Percentiles rank a stretch among this genome's conserved stretches.
phyloP scores from a whole-genome alignment of 257 asterid species.

The Scutellaria galericulata region DNA sequence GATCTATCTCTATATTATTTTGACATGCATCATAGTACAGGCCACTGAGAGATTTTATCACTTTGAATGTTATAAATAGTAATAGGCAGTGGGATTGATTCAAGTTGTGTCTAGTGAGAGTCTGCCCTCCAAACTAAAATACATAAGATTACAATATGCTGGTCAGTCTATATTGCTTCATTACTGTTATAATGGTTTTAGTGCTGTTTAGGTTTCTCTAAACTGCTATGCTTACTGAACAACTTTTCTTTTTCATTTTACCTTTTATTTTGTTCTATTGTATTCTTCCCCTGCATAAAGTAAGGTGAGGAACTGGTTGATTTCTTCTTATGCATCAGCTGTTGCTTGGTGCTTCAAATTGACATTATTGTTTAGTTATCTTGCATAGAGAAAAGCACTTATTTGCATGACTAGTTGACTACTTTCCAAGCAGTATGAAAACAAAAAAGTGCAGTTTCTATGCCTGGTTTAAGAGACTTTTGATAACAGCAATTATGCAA shows the following conservation, averaged over 20 bases:
- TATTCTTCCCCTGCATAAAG: background rate
- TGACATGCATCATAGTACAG: background rate
- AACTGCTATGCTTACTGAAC: constrained; percentile 10
- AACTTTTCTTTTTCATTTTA: background rate
- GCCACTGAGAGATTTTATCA: background rate
- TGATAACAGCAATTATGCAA: constrained; percentile 14
- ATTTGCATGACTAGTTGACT: constrained; percentile 11
- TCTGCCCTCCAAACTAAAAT: background rate
- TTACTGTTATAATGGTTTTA: constrained; percentile 1
- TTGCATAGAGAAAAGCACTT: background rate
- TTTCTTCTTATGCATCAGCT: background rate
- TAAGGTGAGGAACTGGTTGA: constrained; percentile 15
- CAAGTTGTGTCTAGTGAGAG: background rate
- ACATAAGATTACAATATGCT: background rate
- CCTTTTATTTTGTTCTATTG: background rate
- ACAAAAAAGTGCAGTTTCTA: background rate
- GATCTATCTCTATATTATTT: background rate
- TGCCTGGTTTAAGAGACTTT: constrained; percentile 4
- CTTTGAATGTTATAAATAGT: constrained; percentile 2
- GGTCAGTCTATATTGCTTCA: background rate
- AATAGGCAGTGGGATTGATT: background rate
- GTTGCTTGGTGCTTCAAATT: constrained; percentile 11
- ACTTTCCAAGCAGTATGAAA: constrained; percentile 7
- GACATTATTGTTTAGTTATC: background rate
- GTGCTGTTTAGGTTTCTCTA: constrained; percentile 1